Base-by-base conservation (phyloP, 2,329 filamentous ascomycete genomes). In the Epichloe hybrida region DNA sequence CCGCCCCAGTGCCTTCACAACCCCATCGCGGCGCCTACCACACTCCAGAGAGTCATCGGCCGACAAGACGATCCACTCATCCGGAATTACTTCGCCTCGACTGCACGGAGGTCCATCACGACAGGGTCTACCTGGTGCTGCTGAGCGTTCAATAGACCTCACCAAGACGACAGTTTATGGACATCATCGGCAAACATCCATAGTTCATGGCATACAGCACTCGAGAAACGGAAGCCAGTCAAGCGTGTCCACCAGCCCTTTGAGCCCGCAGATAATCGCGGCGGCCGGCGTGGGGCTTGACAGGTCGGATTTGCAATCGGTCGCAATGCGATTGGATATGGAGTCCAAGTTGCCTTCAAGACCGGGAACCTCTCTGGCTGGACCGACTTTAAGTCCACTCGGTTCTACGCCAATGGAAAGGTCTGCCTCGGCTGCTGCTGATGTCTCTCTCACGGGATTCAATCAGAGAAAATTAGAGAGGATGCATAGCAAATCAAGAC, bases 131-230 rank as follows among this genome's bases (percentile, higher is more conserved):
- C 69, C 31, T 43, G 53, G 65, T 51, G 66, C 65, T 35, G 64
- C 73, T 53, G 77, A 80, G 58, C 72, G 76, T 57, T 62, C 72
- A n/a, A 66, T 74, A 53, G 79, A 82, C 42, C 57, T 72, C 46
- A 81, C 78, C 50, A 82, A 81, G 62, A 67, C 68, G 42, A 69
- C 69, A 36, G 62, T 72, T 23, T 82, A 97, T 73, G 88, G 87
- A 53, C 90, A 98, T 66, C 89, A 97, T 69, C 84, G 93, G 50
- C 89, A 98, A 71, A 95, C 91, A 0, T 97, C 91, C 46, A 96
- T 97, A 59, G 90, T 97, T 52, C 88, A 97, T 80, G 91, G 93
- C 61, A 83, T 95, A 58, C 90, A 95, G 66, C 93, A 98, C 79
- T 80, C 80, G 60, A 76, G 91, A 69, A 95, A 94, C 76, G 86